phyloP scores from a whole-genome alignment of 148 eudicot species.

The Nepenthes gracilis region DNA sequence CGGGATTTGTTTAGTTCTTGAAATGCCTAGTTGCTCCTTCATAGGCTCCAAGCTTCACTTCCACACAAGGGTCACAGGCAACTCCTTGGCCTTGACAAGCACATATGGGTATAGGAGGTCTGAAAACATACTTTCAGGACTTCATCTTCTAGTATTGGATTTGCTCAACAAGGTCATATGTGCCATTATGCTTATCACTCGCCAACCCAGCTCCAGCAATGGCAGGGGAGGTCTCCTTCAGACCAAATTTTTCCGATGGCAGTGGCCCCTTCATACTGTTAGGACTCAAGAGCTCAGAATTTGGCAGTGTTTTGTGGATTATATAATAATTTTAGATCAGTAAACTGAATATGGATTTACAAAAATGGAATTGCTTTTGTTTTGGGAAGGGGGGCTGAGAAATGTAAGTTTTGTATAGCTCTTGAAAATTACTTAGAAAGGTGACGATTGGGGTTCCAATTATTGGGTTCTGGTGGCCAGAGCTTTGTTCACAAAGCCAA shows the following conservation, averaged over 20 bases:
- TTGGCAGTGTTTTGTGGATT: background rate
- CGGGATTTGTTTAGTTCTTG: slow-evolving; percentile 17
- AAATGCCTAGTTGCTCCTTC: slow-evolving; percentile 17
- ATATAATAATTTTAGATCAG: too few relatives aligned
- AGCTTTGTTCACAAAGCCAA: too few relatives aligned
- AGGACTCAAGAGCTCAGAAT: background rate
- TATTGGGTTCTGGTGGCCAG: too few relatives aligned
- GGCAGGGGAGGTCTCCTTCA: slow-evolving; percentile 60
- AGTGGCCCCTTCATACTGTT: slow-evolving; percentile 19
- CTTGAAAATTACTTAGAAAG: too few relatives aligned
- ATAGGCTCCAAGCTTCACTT: slow-evolving; percentile 5
- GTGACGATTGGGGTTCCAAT: too few relatives aligned
- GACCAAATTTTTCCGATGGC: slow-evolving; percentile 40
- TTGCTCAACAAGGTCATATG: slow-evolving; percentile 84
- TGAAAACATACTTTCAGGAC: too few relatives aligned
- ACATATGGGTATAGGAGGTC: too few relatives aligned
- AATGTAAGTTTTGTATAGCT: too few relatives aligned
- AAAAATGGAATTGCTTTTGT: too few relatives aligned
- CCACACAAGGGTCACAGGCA: background rate
- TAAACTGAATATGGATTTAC: background rate
- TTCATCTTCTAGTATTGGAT: slow-evolving; percentile 32
- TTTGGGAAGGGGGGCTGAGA: too few relatives aligned
- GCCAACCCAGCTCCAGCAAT: slow-evolving; percentile 43
- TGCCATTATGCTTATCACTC: slow-evolving; percentile 47
- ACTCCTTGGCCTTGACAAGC: too few relatives aligned